phyloP scores from a whole-genome alignment of 2,329 filamentous ascomycete species.

The Sphaerulina vaccinii region DNA sequence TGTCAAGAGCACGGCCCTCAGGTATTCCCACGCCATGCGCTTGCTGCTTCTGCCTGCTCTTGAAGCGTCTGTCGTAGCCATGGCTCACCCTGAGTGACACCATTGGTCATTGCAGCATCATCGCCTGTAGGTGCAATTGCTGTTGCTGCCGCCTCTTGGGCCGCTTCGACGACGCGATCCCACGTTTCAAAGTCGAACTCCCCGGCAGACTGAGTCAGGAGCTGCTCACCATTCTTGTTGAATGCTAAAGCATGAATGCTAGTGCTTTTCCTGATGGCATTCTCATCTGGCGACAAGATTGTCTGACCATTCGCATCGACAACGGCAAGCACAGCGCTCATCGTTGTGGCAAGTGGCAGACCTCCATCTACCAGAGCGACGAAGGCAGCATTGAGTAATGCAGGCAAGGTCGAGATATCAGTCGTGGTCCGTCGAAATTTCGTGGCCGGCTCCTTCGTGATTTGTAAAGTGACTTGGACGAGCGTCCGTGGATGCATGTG shows the following conservation, averaged over 20 bases:
- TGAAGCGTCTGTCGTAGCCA: constrained; percentile 45
- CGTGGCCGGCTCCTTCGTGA: constrained; percentile 47
- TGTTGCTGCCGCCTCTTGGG: constrained; percentile 62
- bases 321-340: constrained; percentile 64
- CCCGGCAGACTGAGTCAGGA: constrained; percentile 81
- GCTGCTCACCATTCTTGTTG: constrained; percentile 67
- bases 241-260: constrained; percentile 85
- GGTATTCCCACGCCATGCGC: constrained; percentile 41
- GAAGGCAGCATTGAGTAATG: constrained; percentile 75
- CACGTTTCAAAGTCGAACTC: constrained; percentile 73
- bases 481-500: constrained; percentile 73
- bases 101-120: constrained; percentile 43
- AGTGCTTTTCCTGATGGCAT: constrained; percentile 60
- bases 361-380: constrained; percentile 78
- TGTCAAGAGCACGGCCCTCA: not conserved
- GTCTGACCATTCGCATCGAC: constrained; percentile 45
- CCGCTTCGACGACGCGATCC: constrained; percentile 66
- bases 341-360: constrained; percentile 73
- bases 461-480: constrained; percentile 79
- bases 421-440: constrained; percentile 56
- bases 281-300: constrained; percentile 59
- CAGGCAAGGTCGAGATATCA: constrained; percentile 77
- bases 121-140: constrained; percentile 41
- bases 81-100: constrained; percentile 32
- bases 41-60: constrained; percentile 42